Evolutionary conservation across 805 yeast species (phyloP), one percentile per base, ranked within the genome.

Genomic region (Starmera dryadoides): DNA sequence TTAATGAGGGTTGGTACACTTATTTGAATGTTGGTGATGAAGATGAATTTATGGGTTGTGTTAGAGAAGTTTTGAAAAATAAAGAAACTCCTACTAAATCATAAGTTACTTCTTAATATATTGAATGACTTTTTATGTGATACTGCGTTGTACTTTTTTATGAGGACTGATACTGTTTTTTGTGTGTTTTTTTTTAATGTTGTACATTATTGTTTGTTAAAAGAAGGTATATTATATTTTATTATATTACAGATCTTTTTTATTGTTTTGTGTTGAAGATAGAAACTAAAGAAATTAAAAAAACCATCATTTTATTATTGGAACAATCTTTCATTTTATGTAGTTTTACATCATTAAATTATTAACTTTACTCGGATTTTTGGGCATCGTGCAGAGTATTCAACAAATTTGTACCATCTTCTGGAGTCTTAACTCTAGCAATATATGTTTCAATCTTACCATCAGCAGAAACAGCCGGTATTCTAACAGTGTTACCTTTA

Each of bases 381-480:
- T 39, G 42, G 3, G 52, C 53, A 11, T 45, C 41, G 10, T 45
- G 36, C 33, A 66, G 45, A 9, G 55, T 49, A 6, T 56, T 57
- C 21, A 71, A 52, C 41, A 85, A 63, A 39, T 71, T 75, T 30
- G 66, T 62, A 16, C 81, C 93, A 56, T 81, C 91, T 4, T 63
- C 73, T n/a, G 73, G 69, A 0, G 87, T 79, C 63, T 89, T 91
- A 33, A 91, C 94, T 50, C 77, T 78, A 17, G 83, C 66, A 36
- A 87, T 66, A 55, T 77, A 89, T 1, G 88, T 81, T 26, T 75
- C 78, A 36, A 88, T 66, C 33, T 68, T 61, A 20, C 80, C 81
- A 6, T 68, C 74, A 2, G 68, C 60, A 26, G 70, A 72, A 23
- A 85, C 69, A 12, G 73, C 73, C 2, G 95, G 86, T 25, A 87